These are phyloP conservation scores for Pulveroboletus sp. DNA, from an alignment of 768 basidiomycete genomes.

Conservation along the genomic window DNA sequence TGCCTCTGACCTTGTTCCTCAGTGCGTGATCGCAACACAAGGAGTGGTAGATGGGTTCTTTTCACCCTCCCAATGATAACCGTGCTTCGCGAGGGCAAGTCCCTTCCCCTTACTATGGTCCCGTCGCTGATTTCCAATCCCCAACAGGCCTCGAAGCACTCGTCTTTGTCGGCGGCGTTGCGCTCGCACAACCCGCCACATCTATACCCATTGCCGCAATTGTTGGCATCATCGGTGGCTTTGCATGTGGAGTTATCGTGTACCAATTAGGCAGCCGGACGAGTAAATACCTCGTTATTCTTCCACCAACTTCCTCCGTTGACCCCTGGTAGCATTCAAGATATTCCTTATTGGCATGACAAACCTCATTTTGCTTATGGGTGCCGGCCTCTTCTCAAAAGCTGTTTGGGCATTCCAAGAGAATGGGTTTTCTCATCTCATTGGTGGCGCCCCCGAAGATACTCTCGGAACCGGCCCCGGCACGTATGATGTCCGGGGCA, in stretches of 20 bases:
- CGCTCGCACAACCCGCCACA: slow-evolving; percentile 74
- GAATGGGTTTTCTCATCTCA: slow-evolving; percentile 58
- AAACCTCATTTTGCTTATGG: slow-evolving; percentile 87
- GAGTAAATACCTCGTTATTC: slow-evolving; percentile 38
- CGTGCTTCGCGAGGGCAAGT: slow-evolving; percentile 81
- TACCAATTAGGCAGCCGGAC: slow-evolving; percentile 76
- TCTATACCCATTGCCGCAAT: slow-evolving; percentile 91
- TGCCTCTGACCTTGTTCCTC: not conserved
- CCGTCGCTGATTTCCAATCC: not conserved
- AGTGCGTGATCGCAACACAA: slow-evolving; percentile 46
- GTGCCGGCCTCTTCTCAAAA: slow-evolving; percentile 87
- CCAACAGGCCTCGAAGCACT: slow-evolving; percentile 76
- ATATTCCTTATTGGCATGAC: slow-evolving; percentile 92
- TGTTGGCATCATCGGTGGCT: slow-evolving; percentile 74
- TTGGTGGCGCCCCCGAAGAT: slow-evolving; percentile 74
- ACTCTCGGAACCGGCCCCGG: slow-evolving; percentile 73
- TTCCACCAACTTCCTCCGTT: not conserved
- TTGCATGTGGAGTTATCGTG: slow-evolving; percentile 68
- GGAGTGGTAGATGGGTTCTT: slow-evolving; percentile 75
- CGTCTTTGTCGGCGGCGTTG: slow-evolving; percentile 90
- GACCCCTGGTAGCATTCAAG: slow-evolving; percentile 49
- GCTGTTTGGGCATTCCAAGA: slow-evolving; percentile 68
- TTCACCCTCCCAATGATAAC: slow-evolving; percentile 90
- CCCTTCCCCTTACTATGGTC: too few relatives aligned
- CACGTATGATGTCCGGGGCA: slow-evolving; percentile 73